phyloP scores from a whole-genome alignment of 305 asterid genomes.

The Andrographis paniculata region DNA sequence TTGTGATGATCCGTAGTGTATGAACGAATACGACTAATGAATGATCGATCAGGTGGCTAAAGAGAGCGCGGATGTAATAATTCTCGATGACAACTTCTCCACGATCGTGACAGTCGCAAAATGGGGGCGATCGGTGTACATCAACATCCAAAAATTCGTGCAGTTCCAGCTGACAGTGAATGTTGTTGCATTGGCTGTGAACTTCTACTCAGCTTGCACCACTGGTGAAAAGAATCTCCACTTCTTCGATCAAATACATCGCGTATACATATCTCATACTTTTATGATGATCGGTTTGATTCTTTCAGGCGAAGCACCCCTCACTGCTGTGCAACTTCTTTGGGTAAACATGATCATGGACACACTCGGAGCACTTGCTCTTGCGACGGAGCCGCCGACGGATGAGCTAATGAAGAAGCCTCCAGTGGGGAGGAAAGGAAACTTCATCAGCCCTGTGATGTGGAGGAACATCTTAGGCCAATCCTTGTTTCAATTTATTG shows the following conservation, averaged over 20 bases:
- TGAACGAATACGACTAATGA: too few relatives aligned
- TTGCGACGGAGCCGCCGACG: slow-evolving; percentile 95
- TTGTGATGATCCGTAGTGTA: too few relatives aligned
- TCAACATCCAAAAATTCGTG: slow-evolving; percentile 88
- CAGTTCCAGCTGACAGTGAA: slow-evolving; percentile 97
- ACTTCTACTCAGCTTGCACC: slow-evolving; percentile 79
- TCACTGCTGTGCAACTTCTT: slow-evolving; percentile 90
- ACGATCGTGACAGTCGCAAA: slow-evolving; percentile 89
- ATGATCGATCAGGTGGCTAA: slow-evolving; percentile 93
- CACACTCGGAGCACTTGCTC: slow-evolving; percentile 92
- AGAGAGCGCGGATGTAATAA: slow-evolving; percentile 94
- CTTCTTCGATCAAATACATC: not conserved
- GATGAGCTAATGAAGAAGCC: slow-evolving; percentile 81
- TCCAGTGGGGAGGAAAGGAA: slow-evolving; percentile 80
- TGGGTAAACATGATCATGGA: slow-evolving; percentile 99
- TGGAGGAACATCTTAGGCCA: slow-evolving; percentile 97
- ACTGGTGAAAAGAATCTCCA: slow-evolving; percentile 43
- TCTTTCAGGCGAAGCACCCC: slow-evolving; percentile 55
- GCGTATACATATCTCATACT: too few relatives aligned
- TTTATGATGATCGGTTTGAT: not conserved
- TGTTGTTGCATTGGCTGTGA: slow-evolving; percentile 69
- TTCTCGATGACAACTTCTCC: slow-evolving; percentile 92
- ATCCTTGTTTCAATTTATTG: slow-evolving; percentile 64
- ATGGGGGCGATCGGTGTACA: slow-evolving; percentile 87
- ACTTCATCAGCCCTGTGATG: slow-evolving; percentile 68